A percentile compares a stretch with the other conserved stretches of the same genome.
phyloP scores from a whole-genome alignment of 208 protist species.

The Trypanosoma conorhini region DNA sequence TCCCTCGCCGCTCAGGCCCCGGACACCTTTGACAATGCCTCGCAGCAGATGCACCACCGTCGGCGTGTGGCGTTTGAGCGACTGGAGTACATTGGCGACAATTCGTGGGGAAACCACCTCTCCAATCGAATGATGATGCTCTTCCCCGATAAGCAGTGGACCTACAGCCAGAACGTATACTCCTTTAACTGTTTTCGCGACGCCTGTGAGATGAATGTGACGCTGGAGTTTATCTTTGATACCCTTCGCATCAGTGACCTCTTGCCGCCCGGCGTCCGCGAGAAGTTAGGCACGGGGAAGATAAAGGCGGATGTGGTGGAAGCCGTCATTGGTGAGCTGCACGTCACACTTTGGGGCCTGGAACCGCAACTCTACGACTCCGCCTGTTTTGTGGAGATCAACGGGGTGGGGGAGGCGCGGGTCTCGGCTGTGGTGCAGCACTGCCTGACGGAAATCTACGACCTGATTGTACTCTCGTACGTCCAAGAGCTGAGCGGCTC shows the following conservation, averaged over 20 bases:
- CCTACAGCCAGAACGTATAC: slow-evolving; percentile 61
- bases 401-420: slow-evolving; percentile 51
- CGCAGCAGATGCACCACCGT: slow-evolving; percentile 36
- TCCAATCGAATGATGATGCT: slow-evolving; percentile 70
- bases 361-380: slow-evolving; percentile 67
- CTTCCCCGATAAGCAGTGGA: slow-evolving; percentile 76
- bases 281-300: slow-evolving; percentile 52
- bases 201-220: slow-evolving; percentile 84
- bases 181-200: slow-evolving; percentile 71
- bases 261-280: slow-evolving; percentile 22
- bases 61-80: slow-evolving; percentile 80
- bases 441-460: slow-evolving; percentile 88
- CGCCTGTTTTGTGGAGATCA: slow-evolving; percentile 68
- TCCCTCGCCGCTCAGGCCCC: slow-evolving; percentile 34
- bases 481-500: slow-evolving; percentile 44
- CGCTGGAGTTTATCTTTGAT: slow-evolving; percentile 79
- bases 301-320: slow-evolving; percentile 87
- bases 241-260: slow-evolving; percentile 54
- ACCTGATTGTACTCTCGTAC: slow-evolving; percentile 73
- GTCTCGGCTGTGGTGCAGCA: slow-evolving; percentile 66
- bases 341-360: slow-evolving; percentile 49
- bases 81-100: slow-evolving; percentile 88
- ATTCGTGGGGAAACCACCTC: slow-evolving; percentile 64
- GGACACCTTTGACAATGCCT: slow-evolving; percentile 16
- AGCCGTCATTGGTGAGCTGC: slow-evolving; percentile 73